A percentile compares a stretch with the other conserved stretches of the same genome.
phyloP scores from a whole-genome alignment of 768 basidiomycete genomes.

The Tylopilus felleus region DNA sequence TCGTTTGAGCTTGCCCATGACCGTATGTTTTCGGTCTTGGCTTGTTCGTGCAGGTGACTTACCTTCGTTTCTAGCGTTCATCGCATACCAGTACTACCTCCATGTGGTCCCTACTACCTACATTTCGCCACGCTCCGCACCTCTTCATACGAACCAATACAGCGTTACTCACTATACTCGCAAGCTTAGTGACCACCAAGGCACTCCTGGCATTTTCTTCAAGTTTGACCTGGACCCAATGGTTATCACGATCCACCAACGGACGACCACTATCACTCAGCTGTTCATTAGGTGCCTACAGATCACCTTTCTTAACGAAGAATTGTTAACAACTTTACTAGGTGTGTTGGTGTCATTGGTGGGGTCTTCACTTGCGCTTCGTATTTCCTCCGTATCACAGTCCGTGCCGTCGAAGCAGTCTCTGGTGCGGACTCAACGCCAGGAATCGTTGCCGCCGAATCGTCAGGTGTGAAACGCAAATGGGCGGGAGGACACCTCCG shows the following conservation, averaged over 20 bases:
- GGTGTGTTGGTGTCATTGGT: conserved; percentile 89
- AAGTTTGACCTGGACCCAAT: conserved; percentile 98
- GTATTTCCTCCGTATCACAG: conserved; percentile 64
- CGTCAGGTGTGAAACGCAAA: conserved; percentile 60
- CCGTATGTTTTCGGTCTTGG: conserved; percentile 36
- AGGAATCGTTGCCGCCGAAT: conserved; percentile 63
- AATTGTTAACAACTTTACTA: conserved; percentile 10
- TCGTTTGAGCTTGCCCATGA: conserved; percentile 73
- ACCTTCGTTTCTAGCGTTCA: too few species aligned
- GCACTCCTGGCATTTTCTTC: conserved; percentile 96
- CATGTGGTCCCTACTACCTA: conserved; percentile 96
- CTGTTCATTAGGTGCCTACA: conserved; percentile 63
- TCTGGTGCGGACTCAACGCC: conserved; percentile 49
- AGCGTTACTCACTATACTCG: conserved; percentile 92
- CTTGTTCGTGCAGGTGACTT: background rate
- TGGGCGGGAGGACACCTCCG: conserved; percentile 68
- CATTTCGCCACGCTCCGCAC: conserved; percentile 62
- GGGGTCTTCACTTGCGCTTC: conserved; percentile 85
- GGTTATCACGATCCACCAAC: conserved; percentile 78
- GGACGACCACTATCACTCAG: conserved; percentile 78
- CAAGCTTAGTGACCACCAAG: conserved; percentile 65
- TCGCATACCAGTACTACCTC: conserved; percentile 92
- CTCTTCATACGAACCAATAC: conserved; percentile 81
- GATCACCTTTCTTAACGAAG: background rate
- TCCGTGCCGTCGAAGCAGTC: conserved; percentile 64